These are phyloP conservation scores for Collybia sordida DNA, from an alignment of 768 basidiomycete species.

Conservation along the genomic window DNA sequence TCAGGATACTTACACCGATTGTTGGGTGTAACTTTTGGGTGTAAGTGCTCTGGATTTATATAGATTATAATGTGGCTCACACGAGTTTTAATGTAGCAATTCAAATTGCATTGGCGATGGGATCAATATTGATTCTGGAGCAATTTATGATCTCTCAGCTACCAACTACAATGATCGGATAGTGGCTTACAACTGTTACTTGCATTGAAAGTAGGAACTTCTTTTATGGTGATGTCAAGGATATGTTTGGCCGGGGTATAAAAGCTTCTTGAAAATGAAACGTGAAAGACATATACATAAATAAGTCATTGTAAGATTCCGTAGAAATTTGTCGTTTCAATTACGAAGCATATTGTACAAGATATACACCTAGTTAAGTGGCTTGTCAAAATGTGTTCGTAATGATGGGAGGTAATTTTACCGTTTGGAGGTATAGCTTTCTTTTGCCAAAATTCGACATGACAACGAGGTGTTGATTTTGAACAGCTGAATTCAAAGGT, in stretches of 20 bases:
- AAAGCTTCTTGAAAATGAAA: too few relatives aligned
- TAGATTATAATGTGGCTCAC: not conserved
- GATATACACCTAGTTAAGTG: too few relatives aligned
- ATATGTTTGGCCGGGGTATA: too few relatives aligned
- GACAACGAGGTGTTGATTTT: constrained; percentile 1
- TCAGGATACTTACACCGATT: not conserved
- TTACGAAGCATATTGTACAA: too few relatives aligned
- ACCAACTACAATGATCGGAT: constrained; percentile 1
- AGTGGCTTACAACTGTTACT: not conserved
- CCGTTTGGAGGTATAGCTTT: constrained; percentile 7
- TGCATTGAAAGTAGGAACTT: too few relatives aligned
- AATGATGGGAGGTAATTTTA: not conserved
- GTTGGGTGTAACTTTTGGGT: constrained; percentile 3
- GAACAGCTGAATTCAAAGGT: constrained; percentile 11
- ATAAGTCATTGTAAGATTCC: too few relatives aligned
- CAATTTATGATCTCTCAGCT: not conserved
- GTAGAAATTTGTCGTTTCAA: too few relatives aligned
- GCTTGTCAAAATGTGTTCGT: too few relatives aligned
- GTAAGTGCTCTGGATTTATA: not conserved
- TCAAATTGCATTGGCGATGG: constrained; percentile 1
- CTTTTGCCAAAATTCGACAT: constrained; percentile 13
- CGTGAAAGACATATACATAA: too few relatives aligned
- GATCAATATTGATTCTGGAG: not conserved
- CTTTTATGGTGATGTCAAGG: too few relatives aligned
- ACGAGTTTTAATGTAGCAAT: not conserved